Conservation (phyloP, 306 rosid genomes). For the Ammopiptanthus mongolicus region DNA sequence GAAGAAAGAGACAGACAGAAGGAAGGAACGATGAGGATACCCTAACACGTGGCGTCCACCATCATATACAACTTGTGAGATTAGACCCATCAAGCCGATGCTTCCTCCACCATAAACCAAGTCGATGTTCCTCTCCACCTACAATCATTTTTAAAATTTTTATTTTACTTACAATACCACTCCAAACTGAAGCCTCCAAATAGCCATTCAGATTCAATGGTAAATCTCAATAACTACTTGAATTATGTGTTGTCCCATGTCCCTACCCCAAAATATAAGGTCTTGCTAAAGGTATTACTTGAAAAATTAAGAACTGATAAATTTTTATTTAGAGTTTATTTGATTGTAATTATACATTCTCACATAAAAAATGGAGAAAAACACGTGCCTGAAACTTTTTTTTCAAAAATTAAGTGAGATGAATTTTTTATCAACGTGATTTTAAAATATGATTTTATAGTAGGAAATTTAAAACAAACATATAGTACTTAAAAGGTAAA, state of each 20-base stretch:
- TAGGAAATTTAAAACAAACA: too few relatives aligned
- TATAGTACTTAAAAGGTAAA: too few relatives aligned
- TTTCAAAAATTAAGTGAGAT: too few relatives aligned
- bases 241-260: background rate
- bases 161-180: background rate
- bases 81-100: slow-evolving; percentile 86
- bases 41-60: slow-evolving; percentile 99
- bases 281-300: too few relatives aligned
- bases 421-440: too few relatives aligned
- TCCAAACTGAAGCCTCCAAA: background rate
- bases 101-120: slow-evolving; percentile 99
- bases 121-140: slow-evolving; percentile 93
- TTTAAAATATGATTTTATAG: too few relatives aligned
- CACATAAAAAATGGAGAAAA: too few relatives aligned
- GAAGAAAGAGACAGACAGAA: background rate
- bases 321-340: too few relatives aligned
- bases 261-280: background rate
- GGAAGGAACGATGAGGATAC: slow-evolving; percentile 21
- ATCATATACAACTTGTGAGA: slow-evolving; percentile 80
- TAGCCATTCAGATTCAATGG: background rate
- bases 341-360: too few relatives aligned
- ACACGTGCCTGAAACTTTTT: too few relatives aligned
- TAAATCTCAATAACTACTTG: background rate
- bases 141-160: background rate
- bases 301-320: too few relatives aligned